Percentiles rank a stretch among this genome's conserved stretches.
Conservation (phyloP, 176 grass and related monocot genomes). For the Elaeis guineensis region DNA sequence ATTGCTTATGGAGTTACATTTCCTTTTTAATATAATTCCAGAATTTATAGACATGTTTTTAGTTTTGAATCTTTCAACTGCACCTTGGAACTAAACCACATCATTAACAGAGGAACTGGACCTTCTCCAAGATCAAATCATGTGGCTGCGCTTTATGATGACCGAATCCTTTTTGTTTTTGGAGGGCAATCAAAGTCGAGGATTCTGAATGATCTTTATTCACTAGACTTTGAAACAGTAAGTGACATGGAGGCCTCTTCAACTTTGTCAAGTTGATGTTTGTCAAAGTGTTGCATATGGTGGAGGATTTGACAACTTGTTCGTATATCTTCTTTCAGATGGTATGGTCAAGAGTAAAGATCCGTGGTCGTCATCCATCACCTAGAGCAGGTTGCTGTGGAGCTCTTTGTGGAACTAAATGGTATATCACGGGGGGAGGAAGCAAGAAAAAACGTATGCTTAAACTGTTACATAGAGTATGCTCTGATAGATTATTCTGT, state of each 20-base stretch:
- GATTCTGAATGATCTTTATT: slow-evolving; percentile 83
- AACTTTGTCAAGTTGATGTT: too few relatives aligned
- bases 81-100: too few relatives aligned
- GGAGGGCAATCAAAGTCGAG: slow-evolving; percentile 94
- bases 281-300: neutral
- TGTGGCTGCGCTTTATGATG: slow-evolving; percentile 73
- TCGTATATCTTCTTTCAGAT: slow-evolving; percentile 34
- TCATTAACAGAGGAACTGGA: slow-evolving; percentile 47
- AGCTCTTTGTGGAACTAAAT: slow-evolving; percentile 93
- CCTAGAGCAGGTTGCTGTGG: slow-evolving; percentile 87
- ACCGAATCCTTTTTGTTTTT: slow-evolving; percentile 80
- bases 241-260: slow-evolving; percentile 20
- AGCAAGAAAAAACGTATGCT: slow-evolving; percentile 95
- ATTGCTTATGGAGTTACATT: neutral
- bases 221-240: slow-evolving; percentile 96
- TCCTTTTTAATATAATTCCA: too few relatives aligned
- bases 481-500: neutral
- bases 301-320: too few relatives aligned
- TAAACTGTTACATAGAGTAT: slow-evolving; percentile 5
- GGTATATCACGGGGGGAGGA: slow-evolving; percentile 94
- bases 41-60: too few relatives aligned
- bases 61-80: too few relatives aligned
- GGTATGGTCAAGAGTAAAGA: slow-evolving; percentile 96
- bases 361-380: slow-evolving; percentile 81
- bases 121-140: slow-evolving; percentile 94